Percentiles rank a stretch among this genome's conserved stretches.
Evolutionary conservation across 2,329 filamentous ascomycete genomes (phyloP).

Genomic region (Penicillium sp.): DNA sequence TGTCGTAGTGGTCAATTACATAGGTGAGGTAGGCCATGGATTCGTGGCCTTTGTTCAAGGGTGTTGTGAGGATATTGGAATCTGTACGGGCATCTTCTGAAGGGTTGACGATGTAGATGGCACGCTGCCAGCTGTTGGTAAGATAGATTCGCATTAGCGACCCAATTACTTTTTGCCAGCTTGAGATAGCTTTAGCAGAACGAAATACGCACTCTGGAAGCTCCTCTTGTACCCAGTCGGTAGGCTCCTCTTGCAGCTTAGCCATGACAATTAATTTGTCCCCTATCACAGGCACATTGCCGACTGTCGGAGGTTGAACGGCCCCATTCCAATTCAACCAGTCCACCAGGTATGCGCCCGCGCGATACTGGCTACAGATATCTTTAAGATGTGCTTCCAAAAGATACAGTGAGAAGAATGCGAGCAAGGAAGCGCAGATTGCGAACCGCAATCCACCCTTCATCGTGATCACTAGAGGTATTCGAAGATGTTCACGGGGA

Average conservation of each 20-base stretch:
- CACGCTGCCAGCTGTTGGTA: conserved; percentile 46
- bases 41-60: conserved; percentile 50
- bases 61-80: conserved; percentile 31
- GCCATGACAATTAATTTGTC: conserved; percentile 51
- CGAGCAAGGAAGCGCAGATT: conserved; percentile 26
- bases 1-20: conserved; percentile 49
- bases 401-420: conserved; percentile 34
- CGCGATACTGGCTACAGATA: conserved; percentile 39
- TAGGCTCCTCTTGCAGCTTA: conserved; percentile 46
- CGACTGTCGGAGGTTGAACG: conserved; percentile 2
- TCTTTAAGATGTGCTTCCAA: conserved; percentile 38
- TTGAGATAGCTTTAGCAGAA: background rate
- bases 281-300: conserved; percentile 16
- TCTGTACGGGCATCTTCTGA: conserved; percentile 27
- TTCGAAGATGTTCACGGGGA: background rate
- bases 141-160: background rate
- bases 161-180: background rate
- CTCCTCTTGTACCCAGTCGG: conserved; percentile 48
- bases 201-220: conserved; percentile 46
- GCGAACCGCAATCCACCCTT: conserved; percentile 34
- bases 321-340: conserved; percentile 28
- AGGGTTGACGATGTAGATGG: conserved; percentile 49
- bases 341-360: conserved; percentile 38
- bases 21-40: conserved; percentile 52
- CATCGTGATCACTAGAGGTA: conserved; percentile 27